Conservation (phyloP, 1,284 basidiomycete species). For the Tilletiaria anomala region DNA sequence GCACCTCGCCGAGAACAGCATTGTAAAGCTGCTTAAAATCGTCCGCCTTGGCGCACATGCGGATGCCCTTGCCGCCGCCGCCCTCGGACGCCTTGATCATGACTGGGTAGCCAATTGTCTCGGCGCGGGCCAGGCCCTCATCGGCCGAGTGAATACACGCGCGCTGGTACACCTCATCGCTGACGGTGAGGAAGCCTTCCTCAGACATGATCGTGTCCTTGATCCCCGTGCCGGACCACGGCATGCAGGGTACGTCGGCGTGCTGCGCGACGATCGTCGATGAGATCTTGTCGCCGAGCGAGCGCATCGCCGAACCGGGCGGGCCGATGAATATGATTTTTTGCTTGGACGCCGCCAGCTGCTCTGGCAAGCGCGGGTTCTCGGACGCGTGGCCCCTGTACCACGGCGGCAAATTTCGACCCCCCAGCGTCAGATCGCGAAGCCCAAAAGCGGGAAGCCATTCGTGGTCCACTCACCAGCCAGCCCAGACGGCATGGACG, state of each 20-base stretch:
- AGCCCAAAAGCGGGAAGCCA: neutral
- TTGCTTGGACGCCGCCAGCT: constrained; percentile 73
- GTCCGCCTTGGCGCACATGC: constrained; percentile 45
- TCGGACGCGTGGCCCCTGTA: constrained; percentile 88
- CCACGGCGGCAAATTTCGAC: no score
- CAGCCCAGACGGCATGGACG: constrained; percentile 98
- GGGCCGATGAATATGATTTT: constrained; percentile 99
- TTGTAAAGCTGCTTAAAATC: constrained; percentile 85
- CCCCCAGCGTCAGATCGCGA: neutral
- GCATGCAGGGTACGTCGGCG: constrained; percentile 94
- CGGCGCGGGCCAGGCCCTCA: constrained; percentile 49
- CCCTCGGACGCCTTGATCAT: constrained; percentile 99
- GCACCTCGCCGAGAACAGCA: constrained; percentile 77
- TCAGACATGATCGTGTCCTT: constrained; percentile 71
- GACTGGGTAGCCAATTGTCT: constrained; percentile 85
- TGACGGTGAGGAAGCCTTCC: constrained; percentile 81
- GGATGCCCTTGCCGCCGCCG: constrained; percentile 83
- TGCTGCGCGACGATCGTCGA: constrained; percentile 98
- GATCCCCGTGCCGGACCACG: constrained; percentile 95
- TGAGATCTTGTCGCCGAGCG: constrained; percentile 97
- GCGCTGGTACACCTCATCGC: constrained; percentile 73
- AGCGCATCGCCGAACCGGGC: constrained; percentile 96
- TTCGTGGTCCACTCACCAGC: constrained; percentile 53
- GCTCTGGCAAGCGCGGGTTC: constrained; percentile 94
- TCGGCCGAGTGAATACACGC: constrained; percentile 85